Evolutionary conservation across 139 green algal genomes (phyloP).

Genomic region (Picocystis salinarum): DNA sequence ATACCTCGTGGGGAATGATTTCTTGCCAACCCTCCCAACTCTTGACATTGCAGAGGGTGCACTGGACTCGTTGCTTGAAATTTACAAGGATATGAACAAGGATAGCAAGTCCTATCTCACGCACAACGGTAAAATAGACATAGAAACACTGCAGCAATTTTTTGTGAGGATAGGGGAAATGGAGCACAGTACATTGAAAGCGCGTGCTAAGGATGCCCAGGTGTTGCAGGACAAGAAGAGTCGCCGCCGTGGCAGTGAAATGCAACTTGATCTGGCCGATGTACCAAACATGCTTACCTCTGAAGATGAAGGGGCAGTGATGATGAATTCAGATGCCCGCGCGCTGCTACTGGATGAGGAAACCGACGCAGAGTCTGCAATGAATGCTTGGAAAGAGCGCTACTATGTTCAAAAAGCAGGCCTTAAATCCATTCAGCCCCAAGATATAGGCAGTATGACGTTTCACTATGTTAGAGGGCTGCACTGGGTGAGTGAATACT

Average conservation of each 20-base stretch:
- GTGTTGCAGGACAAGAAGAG: no score
- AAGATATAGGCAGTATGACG: not conserved
- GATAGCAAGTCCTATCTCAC: conserved; percentile 74
- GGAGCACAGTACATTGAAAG: conserved; percentile 1
- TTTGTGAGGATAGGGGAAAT: not conserved
- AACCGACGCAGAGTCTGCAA: no score
- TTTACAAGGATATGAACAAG: conserved; percentile 73
- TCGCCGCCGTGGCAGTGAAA: no score
- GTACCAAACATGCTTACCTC: no score
- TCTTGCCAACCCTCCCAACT: conserved; percentile 37
- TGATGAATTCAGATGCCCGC: not conserved
- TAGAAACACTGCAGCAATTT: conserved; percentile 11
- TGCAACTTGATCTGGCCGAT: no score
- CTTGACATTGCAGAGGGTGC: conserved; percentile 41
- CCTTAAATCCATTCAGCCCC: no score
- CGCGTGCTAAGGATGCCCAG: no score
- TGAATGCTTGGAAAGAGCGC: no score
- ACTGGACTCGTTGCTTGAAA: conserved; percentile 69
- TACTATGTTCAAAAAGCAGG: conserved; percentile 84
- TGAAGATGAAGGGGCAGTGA: not conserved
- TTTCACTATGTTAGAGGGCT: conserved; percentile 26
- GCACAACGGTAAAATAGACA: conserved; percentile 35
- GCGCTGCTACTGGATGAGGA: no score
- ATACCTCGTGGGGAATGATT: conserved; percentile 93
- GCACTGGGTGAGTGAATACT: conserved; percentile 87